Evolutionary conservation across 139 green algal genomes (phyloP), one percentile per base, ranked within the genome.

Genomic region (Coelastrella sp.): DNA sequence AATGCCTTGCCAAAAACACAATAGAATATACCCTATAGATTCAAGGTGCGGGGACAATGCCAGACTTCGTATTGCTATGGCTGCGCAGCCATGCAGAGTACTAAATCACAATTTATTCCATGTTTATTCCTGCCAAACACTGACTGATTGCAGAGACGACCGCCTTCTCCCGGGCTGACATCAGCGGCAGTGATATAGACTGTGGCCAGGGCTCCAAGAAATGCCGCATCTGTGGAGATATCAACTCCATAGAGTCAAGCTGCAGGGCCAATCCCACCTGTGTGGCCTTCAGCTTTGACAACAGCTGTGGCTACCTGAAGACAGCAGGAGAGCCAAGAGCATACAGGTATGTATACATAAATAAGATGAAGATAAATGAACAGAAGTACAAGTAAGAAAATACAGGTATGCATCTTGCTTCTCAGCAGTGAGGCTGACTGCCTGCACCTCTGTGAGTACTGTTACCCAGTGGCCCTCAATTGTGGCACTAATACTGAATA

Each of bases 221-320:
- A 12, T 83, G 78, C 35, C 78, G 78, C 35, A 61, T 83, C 27
- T 83, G 78, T 65, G 78, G 78, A 17, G 78, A 83, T 27, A 83
- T 83, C 78, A 83, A 83, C 49, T 14, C 49, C 49, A 65, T 83
- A 56, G 58, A 56, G 12, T 83, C 78, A 9, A 83, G 78, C 49
- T 83, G 78, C 78, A 83, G 78, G 27, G 58, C 27, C 27, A 83
- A 83, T 27, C 11, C 78, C 14, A 9, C 78, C 27, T 83, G 78
- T 66, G 35, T 61, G 0, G 78, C 78, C 1, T 83, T 63, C 78
- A 83, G 25, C 14, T 83, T 83, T 83, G 78, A 83, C 22, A 57
- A 57, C 78, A 63, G 27, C 0, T 83, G 78, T 25, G 78, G 78
- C 27, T 83, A 61, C 78, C 78, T 83, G 6, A 83, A 83, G 35